Conservation (phyloP, 106 monocot species). For the Platanthera guangdongensis region DNA sequence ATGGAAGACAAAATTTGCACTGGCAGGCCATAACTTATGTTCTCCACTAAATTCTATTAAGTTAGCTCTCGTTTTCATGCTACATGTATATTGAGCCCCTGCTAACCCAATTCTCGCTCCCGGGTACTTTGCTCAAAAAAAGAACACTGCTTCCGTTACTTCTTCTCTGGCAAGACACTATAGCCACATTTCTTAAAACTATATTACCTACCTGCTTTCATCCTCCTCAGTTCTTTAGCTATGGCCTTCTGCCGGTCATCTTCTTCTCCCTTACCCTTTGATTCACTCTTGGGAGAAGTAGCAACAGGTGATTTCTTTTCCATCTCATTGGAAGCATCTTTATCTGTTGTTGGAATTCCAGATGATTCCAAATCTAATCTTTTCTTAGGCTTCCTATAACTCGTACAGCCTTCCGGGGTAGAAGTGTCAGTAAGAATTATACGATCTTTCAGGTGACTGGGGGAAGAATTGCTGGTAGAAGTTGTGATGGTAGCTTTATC, state of each 20-base stretch:
- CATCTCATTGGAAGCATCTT: neutral
- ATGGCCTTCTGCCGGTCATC: conserved; percentile 15
- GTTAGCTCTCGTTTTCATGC: too few species aligned
- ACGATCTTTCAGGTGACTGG: too few species aligned
- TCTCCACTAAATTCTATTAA: too few species aligned
- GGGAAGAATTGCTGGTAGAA: neutral
- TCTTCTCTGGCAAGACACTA: neutral
- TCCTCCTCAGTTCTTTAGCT: conserved; percentile 22
- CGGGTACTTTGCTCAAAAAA: neutral
- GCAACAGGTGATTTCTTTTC: neutral
- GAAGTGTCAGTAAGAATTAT: neutral
- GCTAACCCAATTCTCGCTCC: too few species aligned
- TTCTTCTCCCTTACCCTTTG: neutral
- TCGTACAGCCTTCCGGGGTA: neutral
- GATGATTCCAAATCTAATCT: neutral
- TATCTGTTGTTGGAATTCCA: neutral
- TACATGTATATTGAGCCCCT: too few species aligned
- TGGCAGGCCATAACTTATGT: neutral
- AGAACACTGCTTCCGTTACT: neutral
- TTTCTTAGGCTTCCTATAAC: neutral
- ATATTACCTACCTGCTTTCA: conserved; percentile 5
- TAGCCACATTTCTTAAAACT: neutral
- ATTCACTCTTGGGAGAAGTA: neutral
- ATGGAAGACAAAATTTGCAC: neutral
- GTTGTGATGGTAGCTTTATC: neutral